Conservation (phyloP, 257 asterid species). For the Vinca minor region DNA sequence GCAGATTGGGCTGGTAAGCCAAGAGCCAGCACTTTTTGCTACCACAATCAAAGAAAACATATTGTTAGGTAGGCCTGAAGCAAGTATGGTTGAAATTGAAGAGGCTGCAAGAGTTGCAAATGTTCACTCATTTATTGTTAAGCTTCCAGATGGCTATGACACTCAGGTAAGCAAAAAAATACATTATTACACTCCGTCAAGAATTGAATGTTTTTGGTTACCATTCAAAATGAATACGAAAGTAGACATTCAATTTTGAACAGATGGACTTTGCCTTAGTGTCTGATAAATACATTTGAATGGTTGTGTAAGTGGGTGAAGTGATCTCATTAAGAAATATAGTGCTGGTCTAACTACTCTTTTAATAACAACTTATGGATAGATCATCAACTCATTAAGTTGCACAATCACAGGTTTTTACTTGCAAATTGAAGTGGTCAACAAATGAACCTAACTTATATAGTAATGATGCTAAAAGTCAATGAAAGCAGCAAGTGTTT, state of each 20-base stretch:
- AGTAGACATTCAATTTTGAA: too few relatives aligned
- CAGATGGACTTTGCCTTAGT: too few relatives aligned
- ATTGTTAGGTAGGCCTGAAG: constrained; percentile 63
- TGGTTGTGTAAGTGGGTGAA: neutral
- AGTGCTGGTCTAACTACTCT: neutral
- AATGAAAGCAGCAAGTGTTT: constrained; percentile 32
- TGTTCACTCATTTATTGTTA: constrained; percentile 68
- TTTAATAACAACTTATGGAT: neutral
- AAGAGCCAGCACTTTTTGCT: constrained; percentile 85
- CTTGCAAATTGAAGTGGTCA: constrained; percentile 17
- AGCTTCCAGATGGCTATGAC: constrained; percentile 75
- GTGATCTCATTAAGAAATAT: neutral
- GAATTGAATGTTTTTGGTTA: constrained; percentile 2
- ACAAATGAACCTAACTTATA: too few relatives aligned
- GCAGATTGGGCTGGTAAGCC: constrained; percentile 93
- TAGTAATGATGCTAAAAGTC: constrained; percentile 35
- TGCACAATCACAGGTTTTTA: constrained; percentile 13
- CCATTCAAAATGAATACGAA: too few relatives aligned
- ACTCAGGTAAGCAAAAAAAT: constrained; percentile 47
- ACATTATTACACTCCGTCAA: neutral
- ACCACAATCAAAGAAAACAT: constrained; percentile 80
- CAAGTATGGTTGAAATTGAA: constrained; percentile 51
- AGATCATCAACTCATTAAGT: constrained; percentile 15
- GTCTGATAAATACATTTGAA: neutral
- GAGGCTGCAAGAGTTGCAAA: constrained; percentile 87